A percentile compares a stretch with the other conserved stretches of the same genome.
Conservation (phyloP, 176 grass and related monocot species). For the Puccinellia tenuiflora region DNA sequence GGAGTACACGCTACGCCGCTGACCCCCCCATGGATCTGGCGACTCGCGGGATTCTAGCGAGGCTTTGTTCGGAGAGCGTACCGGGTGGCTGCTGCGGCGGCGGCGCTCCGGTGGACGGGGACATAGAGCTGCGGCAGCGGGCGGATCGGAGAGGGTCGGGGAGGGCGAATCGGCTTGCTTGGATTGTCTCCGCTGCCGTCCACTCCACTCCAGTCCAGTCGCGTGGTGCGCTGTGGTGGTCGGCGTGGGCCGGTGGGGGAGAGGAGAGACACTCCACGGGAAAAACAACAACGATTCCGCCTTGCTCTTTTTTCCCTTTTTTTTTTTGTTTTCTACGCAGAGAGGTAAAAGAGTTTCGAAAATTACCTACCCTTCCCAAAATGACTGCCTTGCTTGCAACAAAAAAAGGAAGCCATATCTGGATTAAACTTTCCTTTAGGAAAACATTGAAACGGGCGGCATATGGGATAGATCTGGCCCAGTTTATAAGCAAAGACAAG, state of each 20-base stretch:
- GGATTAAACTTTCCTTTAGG: too few relatives aligned
- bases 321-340: neutral
- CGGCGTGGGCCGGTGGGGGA: conserved; percentile 3
- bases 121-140: neutral
- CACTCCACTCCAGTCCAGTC: conserved; percentile 17
- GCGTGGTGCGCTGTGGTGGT: neutral
- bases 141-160: neutral
- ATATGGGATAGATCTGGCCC: too few relatives aligned
- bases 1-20: too few relatives aligned
- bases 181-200: conserved; percentile 3
- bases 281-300: neutral
- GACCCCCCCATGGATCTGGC: neutral
- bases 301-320: neutral
- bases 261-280: neutral
- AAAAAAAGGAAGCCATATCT: too few relatives aligned
- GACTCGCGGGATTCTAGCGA: too few relatives aligned
- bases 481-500: neutral
- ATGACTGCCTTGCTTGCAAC: too few relatives aligned
- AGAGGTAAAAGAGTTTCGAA: neutral
- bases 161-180: neutral
- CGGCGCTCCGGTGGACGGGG: neutral
- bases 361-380: neutral
- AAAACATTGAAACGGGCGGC: too few relatives aligned
- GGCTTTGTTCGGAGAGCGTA: neutral
- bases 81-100: neutral